phyloP scores from a whole-genome alignment of 1,139 yeast species.

The Geotrichum klebahnii region DNA sequence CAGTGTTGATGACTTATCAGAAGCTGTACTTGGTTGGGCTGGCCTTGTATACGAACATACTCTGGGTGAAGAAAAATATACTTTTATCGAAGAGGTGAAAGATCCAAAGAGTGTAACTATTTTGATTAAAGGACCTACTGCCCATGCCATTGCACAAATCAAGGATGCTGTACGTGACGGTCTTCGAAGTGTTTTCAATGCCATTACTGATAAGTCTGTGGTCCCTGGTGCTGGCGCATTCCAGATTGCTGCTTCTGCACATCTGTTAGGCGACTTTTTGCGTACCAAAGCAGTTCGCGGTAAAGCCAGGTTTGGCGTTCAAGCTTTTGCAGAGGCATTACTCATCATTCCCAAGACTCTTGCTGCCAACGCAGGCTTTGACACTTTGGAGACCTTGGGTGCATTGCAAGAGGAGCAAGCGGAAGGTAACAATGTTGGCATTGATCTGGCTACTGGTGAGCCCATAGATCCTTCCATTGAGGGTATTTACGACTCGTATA shows the following conservation, averaged over 20 bases:
- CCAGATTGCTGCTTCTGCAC: conserved; percentile 74
- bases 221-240: conserved; percentile 98
- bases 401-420: conserved; percentile 85
- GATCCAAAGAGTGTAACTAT: conserved; percentile 91
- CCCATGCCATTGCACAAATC: conserved; percentile 82
- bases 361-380: conserved; percentile 89
- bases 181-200: conserved; percentile 88
- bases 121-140: conserved; percentile 87
- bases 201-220: conserved; percentile 74
- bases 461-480: conserved; percentile 93
- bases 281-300: conserved; percentile 64
- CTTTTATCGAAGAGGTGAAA: conserved; percentile 87
- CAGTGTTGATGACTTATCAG: conserved; percentile 89
- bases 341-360: conserved; percentile 89
- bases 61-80: conserved; percentile 95
- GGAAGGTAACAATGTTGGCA: conserved; percentile 82
- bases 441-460: conserved; percentile 86
- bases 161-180: conserved; percentile 98
- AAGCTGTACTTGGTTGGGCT: conserved; percentile 80
- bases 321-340: conserved; percentile 89
- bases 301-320: conserved; percentile 81
- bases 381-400: conserved; percentile 82
- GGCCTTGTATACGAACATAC: conserved; percentile 90
- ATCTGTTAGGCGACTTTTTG: conserved; percentile 48
- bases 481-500: conserved; percentile 94